A percentile compares a stretch with the other conserved stretches of the same genome.
phyloP scores from a whole-genome alignment of 495 filamentous ascomycete genomes.

The Amniculicola lignicola region DNA sequence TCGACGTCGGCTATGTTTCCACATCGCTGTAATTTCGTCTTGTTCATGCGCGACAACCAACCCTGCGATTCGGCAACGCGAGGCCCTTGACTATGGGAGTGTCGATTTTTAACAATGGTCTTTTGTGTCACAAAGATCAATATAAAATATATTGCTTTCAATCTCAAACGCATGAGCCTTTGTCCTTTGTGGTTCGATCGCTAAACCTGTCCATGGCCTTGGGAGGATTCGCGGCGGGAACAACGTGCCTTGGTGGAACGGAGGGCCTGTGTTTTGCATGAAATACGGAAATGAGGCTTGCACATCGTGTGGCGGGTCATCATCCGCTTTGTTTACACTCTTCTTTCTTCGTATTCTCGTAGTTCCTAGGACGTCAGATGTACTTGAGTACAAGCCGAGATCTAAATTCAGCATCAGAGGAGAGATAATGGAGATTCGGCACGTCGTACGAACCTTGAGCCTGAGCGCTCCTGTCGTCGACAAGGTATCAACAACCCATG shows the following conservation, averaged over 20 bases:
- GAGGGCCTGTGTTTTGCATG: slow-evolving; percentile 25
- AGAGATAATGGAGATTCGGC: no score
- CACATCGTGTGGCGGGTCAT: background rate
- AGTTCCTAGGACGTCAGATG: no score
- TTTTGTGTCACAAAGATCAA: slow-evolving; percentile 4
- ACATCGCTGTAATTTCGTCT: no score
- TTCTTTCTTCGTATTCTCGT: no score
- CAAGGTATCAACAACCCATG: background rate
- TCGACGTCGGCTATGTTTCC: no score
- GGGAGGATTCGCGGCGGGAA: slow-evolving; percentile 14
- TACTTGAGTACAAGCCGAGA: no score
- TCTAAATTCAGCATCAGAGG: no score
- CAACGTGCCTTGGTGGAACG: slow-evolving; percentile 16
- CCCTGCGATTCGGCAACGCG: no score
- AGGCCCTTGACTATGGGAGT: no score
- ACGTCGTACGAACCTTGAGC: background rate
- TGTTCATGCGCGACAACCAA: no score
- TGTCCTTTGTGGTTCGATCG: slow-evolving; percentile 1
- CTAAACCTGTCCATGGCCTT: background rate
- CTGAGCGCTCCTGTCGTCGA: background rate
- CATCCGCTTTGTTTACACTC: slow-evolving; percentile 1
- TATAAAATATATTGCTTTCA: slow-evolving; percentile 19
- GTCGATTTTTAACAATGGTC: no score
- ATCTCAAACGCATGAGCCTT: background rate
- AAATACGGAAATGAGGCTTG: slow-evolving; percentile 28